Conservation (phyloP, 106 monocot species). For the Dioscorea dumetorum region DNA sequence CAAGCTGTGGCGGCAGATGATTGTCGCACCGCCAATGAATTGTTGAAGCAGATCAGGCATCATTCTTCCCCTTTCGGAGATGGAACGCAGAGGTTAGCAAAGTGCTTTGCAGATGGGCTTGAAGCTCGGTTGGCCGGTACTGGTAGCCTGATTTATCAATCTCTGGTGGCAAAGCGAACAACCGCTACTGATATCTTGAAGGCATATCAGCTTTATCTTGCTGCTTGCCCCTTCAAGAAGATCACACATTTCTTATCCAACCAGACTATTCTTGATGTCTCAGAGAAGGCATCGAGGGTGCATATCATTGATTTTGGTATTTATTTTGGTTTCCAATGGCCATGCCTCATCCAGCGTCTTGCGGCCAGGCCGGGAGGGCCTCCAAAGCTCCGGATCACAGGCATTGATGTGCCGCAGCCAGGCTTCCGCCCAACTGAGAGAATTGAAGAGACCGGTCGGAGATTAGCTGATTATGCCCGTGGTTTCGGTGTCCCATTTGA, state of each 20-base stretch:
- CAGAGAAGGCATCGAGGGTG: constrained; percentile 47
- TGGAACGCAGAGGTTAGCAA: constrained; percentile 67
- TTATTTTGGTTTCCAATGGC: constrained; percentile 87
- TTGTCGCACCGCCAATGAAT: constrained; percentile 39
- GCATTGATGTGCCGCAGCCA: constrained; percentile 76
- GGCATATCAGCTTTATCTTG: constrained; percentile 60
- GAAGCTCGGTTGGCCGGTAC: constrained; percentile 85
- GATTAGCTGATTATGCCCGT: constrained; percentile 60
- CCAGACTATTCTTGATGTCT: constrained; percentile 37
- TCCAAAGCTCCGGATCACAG: constrained; percentile 78
- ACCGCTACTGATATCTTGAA: constrained; percentile 57
- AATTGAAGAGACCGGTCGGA: constrained; percentile 65
- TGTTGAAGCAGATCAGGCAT: constrained; percentile 76
- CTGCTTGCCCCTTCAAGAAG: constrained; percentile 68
- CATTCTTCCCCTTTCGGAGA: constrained; percentile 66
- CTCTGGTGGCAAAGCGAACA: constrained; percentile 38
- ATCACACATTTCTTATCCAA: constrained; percentile 66
- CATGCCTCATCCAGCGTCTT: constrained; percentile 64
- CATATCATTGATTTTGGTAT: constrained; percentile 89
- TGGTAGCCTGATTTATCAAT: constrained; percentile 65
- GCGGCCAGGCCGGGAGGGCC: constrained; percentile 31
- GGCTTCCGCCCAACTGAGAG: constrained; percentile 75
- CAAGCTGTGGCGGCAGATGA: constrained; percentile 83
- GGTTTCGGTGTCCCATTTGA: constrained; percentile 59
- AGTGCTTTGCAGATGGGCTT: constrained; percentile 69